phyloP scores from a whole-genome alignment of 2,329 filamentous ascomycete species.

The Capronia americana region DNA sequence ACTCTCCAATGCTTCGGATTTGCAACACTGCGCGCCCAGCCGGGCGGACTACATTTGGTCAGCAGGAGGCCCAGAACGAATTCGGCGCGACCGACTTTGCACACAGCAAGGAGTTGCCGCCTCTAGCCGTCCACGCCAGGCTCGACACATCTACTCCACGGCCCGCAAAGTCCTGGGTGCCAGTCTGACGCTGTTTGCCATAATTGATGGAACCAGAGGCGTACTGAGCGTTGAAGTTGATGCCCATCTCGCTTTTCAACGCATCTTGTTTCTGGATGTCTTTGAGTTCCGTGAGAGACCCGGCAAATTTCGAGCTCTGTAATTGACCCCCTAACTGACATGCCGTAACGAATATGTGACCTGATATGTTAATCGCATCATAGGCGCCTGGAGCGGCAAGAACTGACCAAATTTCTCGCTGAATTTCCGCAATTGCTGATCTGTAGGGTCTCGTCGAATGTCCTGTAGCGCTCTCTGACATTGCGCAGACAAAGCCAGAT shows the following conservation, averaged over 20 bases:
- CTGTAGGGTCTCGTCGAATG: neutral
- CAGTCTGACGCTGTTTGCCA: neutral
- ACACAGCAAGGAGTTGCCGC: neutral
- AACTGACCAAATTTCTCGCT: neutral
- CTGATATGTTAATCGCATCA: neutral
- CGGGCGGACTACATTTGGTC: neutral
- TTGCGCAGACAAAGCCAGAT: neutral
- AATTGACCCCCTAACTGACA: neutral
- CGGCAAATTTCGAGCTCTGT: neutral
- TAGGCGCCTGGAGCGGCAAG: neutral
- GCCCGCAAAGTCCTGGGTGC: neutral
- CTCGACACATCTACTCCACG: neutral
- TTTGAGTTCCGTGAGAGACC: neutral
- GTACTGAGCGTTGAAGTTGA: neutral
- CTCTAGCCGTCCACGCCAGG: neutral
- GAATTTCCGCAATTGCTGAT: neutral
- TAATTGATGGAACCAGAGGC: neutral
- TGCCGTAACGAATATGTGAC: neutral
- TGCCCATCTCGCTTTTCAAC: neutral
- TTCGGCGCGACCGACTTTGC: neutral
- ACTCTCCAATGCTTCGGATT: neutral
- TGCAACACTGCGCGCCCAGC: neutral
- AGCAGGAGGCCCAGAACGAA: neutral
- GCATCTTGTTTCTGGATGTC: neutral
- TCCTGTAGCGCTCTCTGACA: neutral